A percentile compares a stretch with the other conserved stretches of the same genome.
These are phyloP conservation scores for Baorangia bicolor DNA, from an alignment of 768 basidiomycete genomes.

Conservation along the genomic window DNA sequence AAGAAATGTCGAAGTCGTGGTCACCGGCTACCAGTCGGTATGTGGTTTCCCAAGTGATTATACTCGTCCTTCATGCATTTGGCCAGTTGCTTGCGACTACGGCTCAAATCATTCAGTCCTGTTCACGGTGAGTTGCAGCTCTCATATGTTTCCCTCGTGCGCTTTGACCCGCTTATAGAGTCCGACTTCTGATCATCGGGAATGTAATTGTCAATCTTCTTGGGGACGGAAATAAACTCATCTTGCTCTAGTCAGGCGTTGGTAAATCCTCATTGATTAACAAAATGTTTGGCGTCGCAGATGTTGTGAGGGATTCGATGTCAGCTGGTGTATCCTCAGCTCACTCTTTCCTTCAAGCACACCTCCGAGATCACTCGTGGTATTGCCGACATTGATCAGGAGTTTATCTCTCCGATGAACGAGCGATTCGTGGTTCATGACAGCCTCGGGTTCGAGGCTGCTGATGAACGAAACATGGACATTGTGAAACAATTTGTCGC, in stretches of 20 bases:
- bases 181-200: slow-evolving; percentile 16
- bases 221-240: neutral
- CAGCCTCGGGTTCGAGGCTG: slow-evolving; percentile 18
- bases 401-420: slow-evolving; percentile 16
- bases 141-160: neutral
- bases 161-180: neutral
- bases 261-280: slow-evolving; percentile 16
- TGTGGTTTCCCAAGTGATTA: neutral
- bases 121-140: slow-evolving; percentile 6
- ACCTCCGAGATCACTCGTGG: slow-evolving; percentile 5
- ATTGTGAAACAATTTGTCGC: slow-evolving; percentile 2
- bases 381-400: slow-evolving; percentile 6
- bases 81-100: slow-evolving; percentile 10
- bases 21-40: neutral
- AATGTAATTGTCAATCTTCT: slow-evolving; percentile 2
- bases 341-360: neutral
- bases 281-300: slow-evolving; percentile 10
- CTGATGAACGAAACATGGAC: slow-evolving; percentile 4
- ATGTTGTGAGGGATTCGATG: slow-evolving; percentile 7
- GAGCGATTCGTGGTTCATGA: slow-evolving; percentile 17
- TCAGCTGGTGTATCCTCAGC: neutral
- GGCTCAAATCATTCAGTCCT: slow-evolving; percentile 4
- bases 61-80: neutral
- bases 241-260: slow-evolving; percentile 9
- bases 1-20: slow-evolving; percentile 10